These are phyloP conservation scores for Tetrahymena malaccensis DNA, from an alignment of 73 alveolate species.

Conservation along the genomic window DNA sequence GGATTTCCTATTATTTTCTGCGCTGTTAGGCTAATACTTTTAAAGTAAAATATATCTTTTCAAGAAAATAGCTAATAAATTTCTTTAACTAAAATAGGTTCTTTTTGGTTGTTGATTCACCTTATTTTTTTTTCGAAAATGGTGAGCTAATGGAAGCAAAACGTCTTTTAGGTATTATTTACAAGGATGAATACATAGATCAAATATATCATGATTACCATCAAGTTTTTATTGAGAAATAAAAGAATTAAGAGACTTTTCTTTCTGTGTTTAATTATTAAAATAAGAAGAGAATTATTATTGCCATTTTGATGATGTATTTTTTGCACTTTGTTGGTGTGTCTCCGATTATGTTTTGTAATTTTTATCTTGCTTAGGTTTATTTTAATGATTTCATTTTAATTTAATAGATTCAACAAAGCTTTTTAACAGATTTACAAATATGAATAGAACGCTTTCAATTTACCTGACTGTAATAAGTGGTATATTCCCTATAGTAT, in stretches of 20 bases:
- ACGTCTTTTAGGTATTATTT: background rate
- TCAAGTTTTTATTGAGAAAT: background rate
- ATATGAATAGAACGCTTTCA: background rate
- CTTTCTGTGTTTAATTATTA: background rate
- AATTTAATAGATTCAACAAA: background rate
- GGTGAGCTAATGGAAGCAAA: background rate
- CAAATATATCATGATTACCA: background rate
- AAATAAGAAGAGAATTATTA: background rate
- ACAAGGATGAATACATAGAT: background rate
- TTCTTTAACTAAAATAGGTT: background rate
- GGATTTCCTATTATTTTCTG: background rate
- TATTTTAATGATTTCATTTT: background rate
- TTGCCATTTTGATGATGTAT: background rate
- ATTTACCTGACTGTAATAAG: background rate
- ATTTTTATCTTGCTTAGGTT: background rate
- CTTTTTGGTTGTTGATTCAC: background rate
- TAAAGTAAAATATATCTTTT: background rate
- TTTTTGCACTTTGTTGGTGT: background rate
- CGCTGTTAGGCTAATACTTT: background rate
- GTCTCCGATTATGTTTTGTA: background rate
- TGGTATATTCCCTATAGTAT: background rate
- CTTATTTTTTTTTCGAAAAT: background rate
- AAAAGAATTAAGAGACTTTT: background rate
- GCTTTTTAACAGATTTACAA: background rate
- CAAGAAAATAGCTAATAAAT: background rate